Base-by-base conservation (phyloP, 495 filamentous ascomycete genomes). In the Penicillium dipodomyicola region DNA sequence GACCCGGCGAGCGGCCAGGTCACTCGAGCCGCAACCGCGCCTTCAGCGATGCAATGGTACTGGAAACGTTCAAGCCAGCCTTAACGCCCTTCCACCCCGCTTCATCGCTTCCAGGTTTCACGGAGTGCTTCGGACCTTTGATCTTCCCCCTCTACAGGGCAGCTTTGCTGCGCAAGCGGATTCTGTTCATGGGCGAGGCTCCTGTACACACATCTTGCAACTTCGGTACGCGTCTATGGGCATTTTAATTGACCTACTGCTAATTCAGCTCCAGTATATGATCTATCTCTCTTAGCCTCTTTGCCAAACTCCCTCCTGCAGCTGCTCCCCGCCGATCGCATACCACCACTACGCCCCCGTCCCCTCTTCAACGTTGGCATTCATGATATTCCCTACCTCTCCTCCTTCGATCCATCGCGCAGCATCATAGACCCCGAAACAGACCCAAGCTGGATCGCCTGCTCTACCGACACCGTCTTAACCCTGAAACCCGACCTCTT, bases 391-490 rank as follows among this genome's bases (percentile, higher is more conserved):
- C 84, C 89, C 2, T 84, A 86, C 54, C 82, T 94, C 7, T 78
- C 86, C 39, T 71, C 71, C 19, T 73, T 72, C 56, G 61, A 69
- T 25, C 29, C 61, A 6, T 56, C 57, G n/a, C 55, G 59, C 7
- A 33, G 46, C 30, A 58, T 61, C 6, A 23, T 69, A 12, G 58
- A 61, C 17, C 72, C 78, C 12, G 86, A 86, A 35, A 67, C 72
- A 22, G 80, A 82, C 11, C 77, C 82, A 1, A 86, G 89, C 12
- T 97, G 92, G 92, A 83, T 96, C 44, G 94, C 94, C 1, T 97
- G 92, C 69, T 94, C 92, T 30, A 97, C 94, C 22, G 94, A 98
- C 69, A 91, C 86, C 64, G 88, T 98, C 50, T 80, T 98, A 35
- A 83, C 82, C 54, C 87, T 88, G 71, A 98, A 97, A 70, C 78